Percentiles rank a stretch among this genome's conserved stretches.
phyloP scores from a whole-genome alignment of 2,329 filamentous ascomycete species.

The Ascosphaera acerosa region DNA sequence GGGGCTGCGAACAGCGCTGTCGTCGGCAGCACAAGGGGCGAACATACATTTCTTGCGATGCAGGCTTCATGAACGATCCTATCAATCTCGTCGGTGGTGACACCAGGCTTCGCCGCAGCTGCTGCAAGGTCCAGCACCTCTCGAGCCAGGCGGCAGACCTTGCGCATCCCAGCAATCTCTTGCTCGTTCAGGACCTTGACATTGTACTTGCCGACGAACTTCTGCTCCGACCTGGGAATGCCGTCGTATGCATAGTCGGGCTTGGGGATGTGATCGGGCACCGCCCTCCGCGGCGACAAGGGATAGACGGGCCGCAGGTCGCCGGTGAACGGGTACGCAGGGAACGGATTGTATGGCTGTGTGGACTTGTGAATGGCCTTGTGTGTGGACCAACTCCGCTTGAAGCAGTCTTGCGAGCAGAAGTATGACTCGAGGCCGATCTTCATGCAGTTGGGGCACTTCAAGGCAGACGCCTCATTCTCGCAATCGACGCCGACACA shows the following conservation, averaged over 20 bases:
- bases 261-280: slow-evolving; percentile 56
- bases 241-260: slow-evolving; percentile 80
- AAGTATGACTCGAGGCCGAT: slow-evolving; percentile 79
- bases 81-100: slow-evolving; percentile 89
- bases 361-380: slow-evolving; percentile 60
- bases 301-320: slow-evolving; percentile 66
- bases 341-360: slow-evolving; percentile 63
- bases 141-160: slow-evolving; percentile 61
- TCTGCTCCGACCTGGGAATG: slow-evolving; percentile 39
- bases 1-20: background rate
- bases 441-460: slow-evolving; percentile 91
- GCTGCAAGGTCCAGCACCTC: slow-evolving; percentile 88
- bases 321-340: slow-evolving; percentile 62
- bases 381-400: slow-evolving; percentile 85
- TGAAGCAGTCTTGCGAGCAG: slow-evolving; percentile 97
- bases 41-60: slow-evolving; percentile 63
- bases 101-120: slow-evolving; percentile 58
- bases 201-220: slow-evolving; percentile 47
- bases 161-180: slow-evolving; percentile 72
- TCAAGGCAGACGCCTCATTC: slow-evolving; percentile 62
- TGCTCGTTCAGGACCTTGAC: slow-evolving; percentile 58
- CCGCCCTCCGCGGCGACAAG: slow-evolving; percentile 41
- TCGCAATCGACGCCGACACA: slow-evolving; percentile 65
- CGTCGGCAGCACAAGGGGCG: background rate
- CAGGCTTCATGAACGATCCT: slow-evolving; percentile 88